These are phyloP conservation scores for Cladosporium velox DNA, from an alignment of 2,329 filamentous ascomycete species.

Conservation along the genomic window DNA sequence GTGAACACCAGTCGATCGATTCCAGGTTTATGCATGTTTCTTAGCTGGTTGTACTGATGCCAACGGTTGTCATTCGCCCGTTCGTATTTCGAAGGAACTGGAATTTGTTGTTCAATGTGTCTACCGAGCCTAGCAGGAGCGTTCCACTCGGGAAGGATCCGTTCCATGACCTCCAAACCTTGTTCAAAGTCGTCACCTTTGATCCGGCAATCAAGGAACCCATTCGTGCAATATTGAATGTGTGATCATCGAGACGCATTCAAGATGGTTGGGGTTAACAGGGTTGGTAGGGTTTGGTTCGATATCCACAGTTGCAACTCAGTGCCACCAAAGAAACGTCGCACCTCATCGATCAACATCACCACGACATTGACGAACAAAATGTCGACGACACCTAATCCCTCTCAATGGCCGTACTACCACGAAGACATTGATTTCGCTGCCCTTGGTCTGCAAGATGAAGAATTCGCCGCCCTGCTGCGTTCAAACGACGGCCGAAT, in stretches of 20 bases:
- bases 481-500: constrained; percentile 56
- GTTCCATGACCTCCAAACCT: not conserved
- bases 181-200: not conserved
- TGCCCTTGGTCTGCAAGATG: constrained; percentile 59
- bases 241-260: not conserved
- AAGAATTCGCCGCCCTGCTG: constrained; percentile 59
- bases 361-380: not conserved
- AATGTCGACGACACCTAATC: not conserved
- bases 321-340: not conserved
- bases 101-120: not conserved
- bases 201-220: not conserved
- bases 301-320: not conserved
- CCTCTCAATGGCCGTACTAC: constrained; percentile 44
- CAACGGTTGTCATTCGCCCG: not conserved
- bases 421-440: constrained; percentile 63
- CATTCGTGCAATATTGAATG: not conserved
- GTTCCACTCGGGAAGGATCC: not conserved
- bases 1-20: too few species aligned
- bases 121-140: not conserved
- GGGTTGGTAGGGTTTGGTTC: not conserved
- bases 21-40: not conserved
- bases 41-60: not conserved
- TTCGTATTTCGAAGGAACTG: not conserved
- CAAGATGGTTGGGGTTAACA: not conserved
- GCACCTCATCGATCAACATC: not conserved